phyloP scores from a whole-genome alignment of 371 early-diverging fungal species.

The Parasitella parasitica region DNA sequence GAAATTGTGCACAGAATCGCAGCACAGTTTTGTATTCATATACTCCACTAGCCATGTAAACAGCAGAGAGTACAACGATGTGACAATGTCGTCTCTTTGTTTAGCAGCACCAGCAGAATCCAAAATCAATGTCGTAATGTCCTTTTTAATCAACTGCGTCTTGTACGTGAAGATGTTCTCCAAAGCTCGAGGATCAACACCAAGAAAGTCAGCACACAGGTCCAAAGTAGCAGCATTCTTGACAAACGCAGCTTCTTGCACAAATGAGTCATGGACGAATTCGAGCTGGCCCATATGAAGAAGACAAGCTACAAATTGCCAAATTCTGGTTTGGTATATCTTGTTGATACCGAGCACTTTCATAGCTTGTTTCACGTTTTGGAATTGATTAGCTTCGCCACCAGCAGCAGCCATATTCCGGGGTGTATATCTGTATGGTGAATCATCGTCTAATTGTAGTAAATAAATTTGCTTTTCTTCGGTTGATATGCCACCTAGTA shows the following conservation, averaged over 20 bases:
- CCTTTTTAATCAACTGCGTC: slow-evolving; percentile 73
- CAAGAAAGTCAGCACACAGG: slow-evolving; percentile 83
- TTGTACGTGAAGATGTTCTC: slow-evolving; percentile 85
- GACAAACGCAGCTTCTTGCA: slow-evolving; percentile 71
- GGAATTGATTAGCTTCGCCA: slow-evolving; percentile 44
- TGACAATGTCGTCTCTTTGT: slow-evolving; percentile 81
- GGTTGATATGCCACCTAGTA: slow-evolving; percentile 54
- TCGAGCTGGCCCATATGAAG: slow-evolving; percentile 84
- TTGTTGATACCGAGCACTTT: slow-evolving; percentile 77
- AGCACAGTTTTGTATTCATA: slow-evolving; percentile 77
- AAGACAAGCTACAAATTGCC: slow-evolving; percentile 80
- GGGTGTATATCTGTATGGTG: slow-evolving; percentile 35
- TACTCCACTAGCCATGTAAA: slow-evolving; percentile 92
- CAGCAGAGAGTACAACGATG: slow-evolving; percentile 77
- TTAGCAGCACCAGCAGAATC: slow-evolving; percentile 67
- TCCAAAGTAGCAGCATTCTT: slow-evolving; percentile 71
- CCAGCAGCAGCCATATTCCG: slow-evolving; percentile 19
- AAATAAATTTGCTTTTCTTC: slow-evolving; percentile 41
- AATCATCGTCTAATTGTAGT: slow-evolving; percentile 36
- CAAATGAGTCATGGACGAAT: slow-evolving; percentile 61
- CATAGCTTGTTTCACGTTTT: slow-evolving; percentile 64
- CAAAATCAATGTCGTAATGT: slow-evolving; percentile 84
- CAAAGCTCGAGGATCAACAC: slow-evolving; percentile 76
- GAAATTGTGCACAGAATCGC: slow-evolving; percentile 62
- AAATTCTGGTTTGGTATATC: slow-evolving; percentile 76